Conservation (phyloP, 2,329 filamentous ascomycete species). For the Aspergillus sp. region DNA sequence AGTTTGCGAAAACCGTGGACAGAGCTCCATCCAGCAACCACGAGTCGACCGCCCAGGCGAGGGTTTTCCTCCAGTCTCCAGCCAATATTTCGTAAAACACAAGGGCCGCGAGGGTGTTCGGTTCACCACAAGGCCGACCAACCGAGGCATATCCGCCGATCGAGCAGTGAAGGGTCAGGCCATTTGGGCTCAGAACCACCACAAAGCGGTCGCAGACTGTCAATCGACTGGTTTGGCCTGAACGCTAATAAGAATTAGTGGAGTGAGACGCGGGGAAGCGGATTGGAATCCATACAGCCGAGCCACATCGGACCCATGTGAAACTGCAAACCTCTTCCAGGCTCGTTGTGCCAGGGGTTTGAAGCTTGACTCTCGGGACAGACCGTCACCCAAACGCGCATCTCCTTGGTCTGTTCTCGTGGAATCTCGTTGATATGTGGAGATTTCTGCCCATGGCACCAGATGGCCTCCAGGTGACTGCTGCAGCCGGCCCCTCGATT, state of each 20-base stretch:
- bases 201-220: neutral
- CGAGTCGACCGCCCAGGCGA: neutral
- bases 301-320: slow-evolving; percentile 4
- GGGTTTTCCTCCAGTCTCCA: neutral
- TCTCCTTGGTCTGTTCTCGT: too few species aligned
- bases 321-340: neutral
- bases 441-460: too few species aligned
- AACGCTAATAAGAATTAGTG: neutral
- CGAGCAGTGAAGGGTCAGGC: neutral
- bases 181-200: neutral
- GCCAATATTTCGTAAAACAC: neutral
- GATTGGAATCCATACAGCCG: neutral
- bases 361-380: neutral
- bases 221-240: neutral
- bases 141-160: slow-evolving; percentile 2
- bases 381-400: too few species aligned
- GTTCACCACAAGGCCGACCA: neutral
- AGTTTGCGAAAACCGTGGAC: slow-evolving; percentile 4
- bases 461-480: too few species aligned
- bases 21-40: neutral
- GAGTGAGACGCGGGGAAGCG: neutral
- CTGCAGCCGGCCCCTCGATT: too few species aligned
- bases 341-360: neutral
- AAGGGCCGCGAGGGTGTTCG: neutral
- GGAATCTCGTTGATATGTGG: too few species aligned